Evolutionary conservation across 768 basidiomycete species (phyloP), one percentile per base, ranked within the genome.

Genomic region (Ramaria sp.): DNA sequence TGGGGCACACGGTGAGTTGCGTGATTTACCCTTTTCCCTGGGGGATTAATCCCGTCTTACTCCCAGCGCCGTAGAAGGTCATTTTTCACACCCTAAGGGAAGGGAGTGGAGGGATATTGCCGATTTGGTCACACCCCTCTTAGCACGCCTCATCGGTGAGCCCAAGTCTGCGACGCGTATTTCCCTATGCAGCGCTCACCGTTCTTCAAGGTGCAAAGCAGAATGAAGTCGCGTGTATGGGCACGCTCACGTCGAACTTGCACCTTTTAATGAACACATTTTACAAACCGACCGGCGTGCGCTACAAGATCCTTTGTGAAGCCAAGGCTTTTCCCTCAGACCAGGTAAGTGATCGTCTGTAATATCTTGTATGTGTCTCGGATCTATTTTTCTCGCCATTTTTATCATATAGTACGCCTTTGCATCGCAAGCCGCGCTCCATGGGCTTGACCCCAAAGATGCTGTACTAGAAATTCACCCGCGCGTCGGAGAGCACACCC

Each of bases 261-360:
- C 93, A 99, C 74, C 82, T 94, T 60, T 84, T 96, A 82, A 89
- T 97, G 83, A 79, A 83, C 66, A 83, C 84, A 24, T 98, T 99
- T 72, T 98, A 97, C 72, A 84, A 86, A 58, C 96, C 96, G 19
- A 91, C 88, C 27, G 65, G 78, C 54, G 76, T 77, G 61, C 83
- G 93, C 53, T 92, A 80, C 76, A 98, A 94, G 78, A 92, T 99
- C 68, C 74, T 99, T 57, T 95, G 91, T 72, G 96, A 99, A 74
- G 82, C 83, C 42, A 85, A 80, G 59, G 93, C 94, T 1, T 99
- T 99, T 70, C 94, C 96, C 64, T 94, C 91, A 69, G 96, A 99
- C 78, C 88, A 91, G 76, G 95, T 89, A 56, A 59, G 11, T 47
- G 51, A 53, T 37, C 37, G 51, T 42, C 11, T 58, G 17, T 46